phyloP scores from a whole-genome alignment of 768 basidiomycete species.

The Daedalea quercina region DNA sequence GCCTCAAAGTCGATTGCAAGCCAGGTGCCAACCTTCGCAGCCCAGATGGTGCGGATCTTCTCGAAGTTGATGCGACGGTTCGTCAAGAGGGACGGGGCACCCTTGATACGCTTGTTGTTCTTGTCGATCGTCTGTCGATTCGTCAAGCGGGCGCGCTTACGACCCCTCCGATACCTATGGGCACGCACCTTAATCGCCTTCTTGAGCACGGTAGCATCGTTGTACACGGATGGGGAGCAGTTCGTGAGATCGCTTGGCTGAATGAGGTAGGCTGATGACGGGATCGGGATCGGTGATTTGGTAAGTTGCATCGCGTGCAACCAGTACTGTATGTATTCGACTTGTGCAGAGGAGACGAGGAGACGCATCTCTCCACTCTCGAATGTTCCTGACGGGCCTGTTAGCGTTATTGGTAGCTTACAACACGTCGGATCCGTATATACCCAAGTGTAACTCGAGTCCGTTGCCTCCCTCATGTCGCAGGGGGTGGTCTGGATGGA shows the following conservation, averaged over 20 bases:
- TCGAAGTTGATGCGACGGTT: slow-evolving; percentile 63
- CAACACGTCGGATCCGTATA: slow-evolving; percentile 7
- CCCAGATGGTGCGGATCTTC: slow-evolving; percentile 57
- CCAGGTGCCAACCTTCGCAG: slow-evolving; percentile 61
- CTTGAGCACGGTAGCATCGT: slow-evolving; percentile 46
- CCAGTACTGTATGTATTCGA: slow-evolving; percentile 84
- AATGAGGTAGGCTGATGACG: slow-evolving; percentile 73
- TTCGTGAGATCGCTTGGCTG: slow-evolving; percentile 49
- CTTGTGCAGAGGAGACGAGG: slow-evolving; percentile 75
- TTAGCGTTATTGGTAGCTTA: neutral
- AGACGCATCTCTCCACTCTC: slow-evolving; percentile 70
- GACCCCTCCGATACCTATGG: neutral
- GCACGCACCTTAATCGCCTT: slow-evolving; percentile 49
- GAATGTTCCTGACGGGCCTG: slow-evolving; percentile 50
- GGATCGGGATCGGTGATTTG: slow-evolving; percentile 56
- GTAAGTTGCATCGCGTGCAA: slow-evolving; percentile 70
- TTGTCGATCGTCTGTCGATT: slow-evolving; percentile 60
- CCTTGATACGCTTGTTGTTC: slow-evolving; percentile 72
- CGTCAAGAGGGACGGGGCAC: slow-evolving; percentile 46
- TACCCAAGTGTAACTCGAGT: slow-evolving; percentile 66
- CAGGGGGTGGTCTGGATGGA: slow-evolving; percentile 68
- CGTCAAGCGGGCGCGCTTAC: neutral
- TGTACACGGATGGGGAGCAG: slow-evolving; percentile 52
- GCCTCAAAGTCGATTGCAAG: slow-evolving; percentile 77
- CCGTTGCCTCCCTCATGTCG: slow-evolving; percentile 58